phyloP scores from a whole-genome alignment of 768 basidiomycete species.

The Lyophyllum atratum region DNA sequence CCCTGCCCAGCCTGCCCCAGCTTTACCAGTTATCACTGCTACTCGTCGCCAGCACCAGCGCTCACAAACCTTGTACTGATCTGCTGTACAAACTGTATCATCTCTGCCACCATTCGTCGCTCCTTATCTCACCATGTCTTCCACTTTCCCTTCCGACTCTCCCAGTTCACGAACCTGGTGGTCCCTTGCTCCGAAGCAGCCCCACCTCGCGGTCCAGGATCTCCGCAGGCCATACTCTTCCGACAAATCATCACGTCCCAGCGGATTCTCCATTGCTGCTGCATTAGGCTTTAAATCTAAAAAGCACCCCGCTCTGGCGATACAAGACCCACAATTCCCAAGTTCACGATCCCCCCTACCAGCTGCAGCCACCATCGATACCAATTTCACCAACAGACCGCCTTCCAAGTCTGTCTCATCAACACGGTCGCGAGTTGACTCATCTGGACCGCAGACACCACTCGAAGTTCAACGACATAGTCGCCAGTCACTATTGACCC shows the following conservation, averaged over 20 bases:
- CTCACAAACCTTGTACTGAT: conserved; percentile 1
- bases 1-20: not conserved
- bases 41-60: not conserved
- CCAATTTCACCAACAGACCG: conserved; percentile 37
- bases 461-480: conserved; percentile 42
- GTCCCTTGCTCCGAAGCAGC: conserved; percentile 36
- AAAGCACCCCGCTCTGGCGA: conserved; percentile 54
- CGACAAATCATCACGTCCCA: conserved; percentile 29
- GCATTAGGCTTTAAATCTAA: conserved; percentile 68
- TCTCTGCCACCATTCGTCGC: conserved; percentile 18
- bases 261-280: conserved; percentile 48
- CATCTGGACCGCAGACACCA: conserved; percentile 56
- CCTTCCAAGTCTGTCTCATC: conserved; percentile 60
- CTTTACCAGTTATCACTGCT: not conserved
- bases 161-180: conserved; percentile 45
- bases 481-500: conserved; percentile 58
- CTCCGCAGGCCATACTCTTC: conserved; percentile 27
- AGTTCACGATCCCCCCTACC: conserved; percentile 22
- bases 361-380: conserved; percentile 14
- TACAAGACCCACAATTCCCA: conserved; percentile 47
- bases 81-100: conserved; percentile 11
- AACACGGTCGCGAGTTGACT: conserved; percentile 55
- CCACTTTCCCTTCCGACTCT: conserved; percentile 32
- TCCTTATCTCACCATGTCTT: conserved; percentile 32
- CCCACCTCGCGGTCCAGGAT: conserved; percentile 22